A percentile compares a stretch with the other conserved stretches of the same genome.
These are phyloP conservation scores for Aureobasidium sp. DNA, from an alignment of 2,329 filamentous ascomycete species.

Conservation along the genomic window DNA sequence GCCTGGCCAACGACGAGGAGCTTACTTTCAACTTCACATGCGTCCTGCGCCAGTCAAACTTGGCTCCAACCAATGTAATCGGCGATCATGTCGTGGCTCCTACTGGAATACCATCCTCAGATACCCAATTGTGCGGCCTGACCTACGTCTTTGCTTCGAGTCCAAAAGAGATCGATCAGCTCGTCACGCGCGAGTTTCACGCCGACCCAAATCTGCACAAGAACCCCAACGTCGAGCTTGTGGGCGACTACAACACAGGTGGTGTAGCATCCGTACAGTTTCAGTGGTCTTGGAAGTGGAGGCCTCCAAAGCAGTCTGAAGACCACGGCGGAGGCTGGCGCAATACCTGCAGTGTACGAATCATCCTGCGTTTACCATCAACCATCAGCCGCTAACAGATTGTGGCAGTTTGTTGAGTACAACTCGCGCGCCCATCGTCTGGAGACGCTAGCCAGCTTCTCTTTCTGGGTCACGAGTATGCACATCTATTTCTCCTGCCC, in stretches of 20 bases:
- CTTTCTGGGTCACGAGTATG: slow-evolving; percentile 87
- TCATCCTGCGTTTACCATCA: neutral
- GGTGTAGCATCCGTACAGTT: slow-evolving; percentile 82
- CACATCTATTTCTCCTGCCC: slow-evolving; percentile 1
- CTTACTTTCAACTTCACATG: slow-evolving; percentile 91
- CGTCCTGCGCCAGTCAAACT: slow-evolving; percentile 52
- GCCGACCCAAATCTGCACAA: slow-evolving; percentile 96
- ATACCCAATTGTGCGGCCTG: slow-evolving; percentile 78
- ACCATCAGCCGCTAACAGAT: neutral
- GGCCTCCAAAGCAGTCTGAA: slow-evolving; percentile 72
- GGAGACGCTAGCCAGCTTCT: slow-evolving; percentile 83
- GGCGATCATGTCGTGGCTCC: slow-evolving; percentile 36
- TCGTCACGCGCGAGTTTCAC: slow-evolving; percentile 92
- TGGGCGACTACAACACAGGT: slow-evolving; percentile 83
- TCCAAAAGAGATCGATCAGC: slow-evolving; percentile 78
- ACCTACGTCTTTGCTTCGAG: slow-evolving; percentile 90
- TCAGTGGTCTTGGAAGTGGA: slow-evolving; percentile 97
- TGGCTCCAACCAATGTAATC: slow-evolving; percentile 41
- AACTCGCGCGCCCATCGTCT: slow-evolving; percentile 86
- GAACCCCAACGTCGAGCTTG: slow-evolving; percentile 87
- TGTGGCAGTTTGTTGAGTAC: slow-evolving; percentile 80
- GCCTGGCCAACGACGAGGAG: slow-evolving; percentile 84
- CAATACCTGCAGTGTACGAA: slow-evolving; percentile 78
- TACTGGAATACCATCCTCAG: slow-evolving; percentile 35
- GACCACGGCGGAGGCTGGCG: slow-evolving; percentile 89